Conservation (phyloP, 345 rosid genomes). For the Euphorbia peplus region DNA sequence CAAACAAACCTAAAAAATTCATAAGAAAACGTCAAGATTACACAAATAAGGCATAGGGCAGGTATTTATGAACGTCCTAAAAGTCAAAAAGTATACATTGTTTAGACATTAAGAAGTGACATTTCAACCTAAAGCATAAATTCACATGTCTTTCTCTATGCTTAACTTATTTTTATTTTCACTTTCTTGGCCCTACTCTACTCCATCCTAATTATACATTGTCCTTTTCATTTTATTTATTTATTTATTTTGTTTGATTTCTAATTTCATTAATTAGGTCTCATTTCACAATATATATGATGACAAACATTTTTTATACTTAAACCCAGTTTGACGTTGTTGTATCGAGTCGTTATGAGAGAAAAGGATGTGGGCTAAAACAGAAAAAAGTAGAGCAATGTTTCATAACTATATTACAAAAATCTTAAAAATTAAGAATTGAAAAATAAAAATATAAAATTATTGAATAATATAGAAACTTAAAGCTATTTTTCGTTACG, state of each 20-base stretch:
- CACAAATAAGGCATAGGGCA: neutral
- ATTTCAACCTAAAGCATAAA: conserved; percentile 17
- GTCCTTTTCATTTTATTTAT: neutral
- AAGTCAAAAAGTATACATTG: conserved; percentile 10
- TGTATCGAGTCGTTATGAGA: too few relatives aligned
- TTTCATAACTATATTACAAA: too few relatives aligned
- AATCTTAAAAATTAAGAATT: too few relatives aligned
- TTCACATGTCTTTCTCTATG: neutral
- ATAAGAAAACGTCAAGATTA: conserved; percentile 15
- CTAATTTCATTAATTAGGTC: neutral
- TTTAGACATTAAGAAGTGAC: conserved; percentile 18
- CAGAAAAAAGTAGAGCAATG: too few relatives aligned
- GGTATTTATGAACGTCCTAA: neutral
- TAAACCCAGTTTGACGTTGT: too few relatives aligned
- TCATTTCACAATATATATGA: neutral
- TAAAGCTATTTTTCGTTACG: too few relatives aligned
- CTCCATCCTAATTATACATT: neutral
- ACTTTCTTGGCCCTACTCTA: conserved; percentile 6
- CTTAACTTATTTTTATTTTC: neutral
- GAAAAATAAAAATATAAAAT: too few relatives aligned
- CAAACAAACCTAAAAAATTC: neutral
- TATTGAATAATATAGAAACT: too few relatives aligned
- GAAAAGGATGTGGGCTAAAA: too few relatives aligned
- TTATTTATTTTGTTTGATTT: too few relatives aligned
- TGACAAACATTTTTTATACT: too few relatives aligned